Evolutionary conservation across 2,329 filamentous ascomycete genomes (phyloP), one percentile per base, ranked within the genome.

Genomic region (Clonostachys rhizophaga): DNA sequence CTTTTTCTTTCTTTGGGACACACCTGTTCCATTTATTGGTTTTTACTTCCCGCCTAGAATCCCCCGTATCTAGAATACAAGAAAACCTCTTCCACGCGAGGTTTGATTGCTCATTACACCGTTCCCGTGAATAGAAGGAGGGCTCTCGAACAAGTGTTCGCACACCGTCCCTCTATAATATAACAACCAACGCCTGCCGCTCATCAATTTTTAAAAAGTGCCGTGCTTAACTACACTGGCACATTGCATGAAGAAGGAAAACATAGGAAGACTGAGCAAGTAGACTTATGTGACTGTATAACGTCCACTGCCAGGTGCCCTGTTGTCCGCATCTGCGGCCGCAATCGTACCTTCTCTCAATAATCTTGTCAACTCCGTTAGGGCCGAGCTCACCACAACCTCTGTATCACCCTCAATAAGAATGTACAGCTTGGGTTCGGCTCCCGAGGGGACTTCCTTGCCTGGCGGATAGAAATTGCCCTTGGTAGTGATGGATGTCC

Each of bases 321-420:
- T 80, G 50, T 82, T 85, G 62, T 94, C 87, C n/a, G 87, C 86
- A 58, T 96, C 91, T 24, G 87, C 89, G 11, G 91, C 91, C 13
- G 90, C 90, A 58, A 95, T 83, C 0, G 91, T 96, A 12, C 89
- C 94, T 67, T 97, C 94, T 63, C 87, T 90, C 56, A 99, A 70
- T 59, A 96, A 71, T 42, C 91, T 81, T 62, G 91, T 92, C 54
- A 99, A 76, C 69, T 97, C 91, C 55, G 84, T 82, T 80, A 99
- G 89, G 3, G 94, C 94, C 58, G 89, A 87, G 45, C 88, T 89
- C 30, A 99, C 94, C 34, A 91, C 85, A 46, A 96, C 75, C 67
- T 99, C 94, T 0, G 94, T 97, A 60, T 99, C 94, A 40, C 94
- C 94, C 65, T 99, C 94, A 48, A 99, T 95, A 50, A 99, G 79